A percentile compares a stretch with the other conserved stretches of the same genome.
phyloP scores from a whole-genome alignment of 2,329 filamentous ascomycete species.

The Didymella exigua region DNA sequence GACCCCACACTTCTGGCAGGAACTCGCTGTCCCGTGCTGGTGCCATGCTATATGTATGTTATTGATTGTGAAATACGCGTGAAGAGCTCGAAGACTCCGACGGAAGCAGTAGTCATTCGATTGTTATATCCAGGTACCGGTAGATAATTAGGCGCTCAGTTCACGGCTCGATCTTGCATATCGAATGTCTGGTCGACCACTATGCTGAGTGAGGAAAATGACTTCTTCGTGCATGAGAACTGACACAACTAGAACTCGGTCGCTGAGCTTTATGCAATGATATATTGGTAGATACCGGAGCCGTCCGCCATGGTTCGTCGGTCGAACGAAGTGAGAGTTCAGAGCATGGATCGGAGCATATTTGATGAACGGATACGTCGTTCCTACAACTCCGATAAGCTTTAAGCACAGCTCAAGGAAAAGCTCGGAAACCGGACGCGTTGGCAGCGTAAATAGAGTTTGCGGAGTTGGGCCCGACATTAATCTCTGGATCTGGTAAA shows the following conservation, averaged over 20 bases:
- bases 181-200: neutral
- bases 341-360: neutral
- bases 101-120: neutral
- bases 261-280: neutral
- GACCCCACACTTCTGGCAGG: constrained; percentile 11
- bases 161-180: neutral
- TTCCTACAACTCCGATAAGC: neutral
- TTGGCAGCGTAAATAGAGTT: neutral
- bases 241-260: neutral
- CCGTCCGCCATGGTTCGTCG: neutral
- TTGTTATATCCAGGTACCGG: neutral
- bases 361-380: neutral
- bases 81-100: too few relatives aligned
- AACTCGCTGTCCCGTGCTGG: constrained; percentile 14
- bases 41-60: neutral
- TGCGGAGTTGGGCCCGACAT: constrained; percentile 9
- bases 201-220: neutral
- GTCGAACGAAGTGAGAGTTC: neutral
- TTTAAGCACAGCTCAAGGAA: neutral
- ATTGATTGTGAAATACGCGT: neutral
- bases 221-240: neutral
- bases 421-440: neutral
- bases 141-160: neutral
- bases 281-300: neutral
- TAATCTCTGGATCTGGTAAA: neutral